Percentiles rank a stretch among this genome's conserved stretches.
Conservation (phyloP, 768 basidiomycete species). For the Rossbeevera mucosa region DNA sequence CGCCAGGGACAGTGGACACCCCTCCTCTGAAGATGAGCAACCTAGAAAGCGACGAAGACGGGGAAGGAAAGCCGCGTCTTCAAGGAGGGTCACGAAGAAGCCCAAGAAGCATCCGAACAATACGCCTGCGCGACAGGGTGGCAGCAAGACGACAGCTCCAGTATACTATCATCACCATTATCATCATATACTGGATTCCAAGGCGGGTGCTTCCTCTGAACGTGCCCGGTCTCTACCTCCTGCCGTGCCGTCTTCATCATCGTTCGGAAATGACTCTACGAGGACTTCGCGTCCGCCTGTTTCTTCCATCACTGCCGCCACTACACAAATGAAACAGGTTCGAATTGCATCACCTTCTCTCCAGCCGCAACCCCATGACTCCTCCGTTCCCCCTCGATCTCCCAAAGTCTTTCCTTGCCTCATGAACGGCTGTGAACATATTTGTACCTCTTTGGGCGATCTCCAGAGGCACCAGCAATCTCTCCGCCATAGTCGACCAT, state of each 20-base stretch:
- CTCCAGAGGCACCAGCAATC: constrained; percentile 28
- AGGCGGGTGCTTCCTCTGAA: not conserved
- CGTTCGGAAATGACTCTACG: not conserved
- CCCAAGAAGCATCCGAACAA: constrained; percentile 12
- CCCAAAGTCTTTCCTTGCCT: constrained; percentile 22
- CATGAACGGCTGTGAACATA: constrained; percentile 22
- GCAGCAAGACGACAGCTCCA: not conserved
- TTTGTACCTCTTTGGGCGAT: constrained; percentile 28
- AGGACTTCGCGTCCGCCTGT: constrained; percentile 1
- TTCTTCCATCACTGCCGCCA: constrained; percentile 5
- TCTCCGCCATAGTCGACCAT: constrained; percentile 25
- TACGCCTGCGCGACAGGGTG: constrained; percentile 3
- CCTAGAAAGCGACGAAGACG: constrained; percentile 17
- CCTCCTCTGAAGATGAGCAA: constrained; percentile 4
- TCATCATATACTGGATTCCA: not conserved
- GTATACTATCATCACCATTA: not conserved
- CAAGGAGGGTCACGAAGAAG: constrained; percentile 7
- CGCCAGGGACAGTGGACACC: not conserved
- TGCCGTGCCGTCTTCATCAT: not conserved
- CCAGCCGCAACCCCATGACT: not conserved
- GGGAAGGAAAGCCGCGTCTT: constrained; percentile 1
- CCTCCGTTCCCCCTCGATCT: constrained; percentile 2
- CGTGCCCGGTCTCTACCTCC: not conserved
- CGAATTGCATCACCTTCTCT: constrained; percentile 18
- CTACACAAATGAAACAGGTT: constrained; percentile 10